Base-by-base conservation (phyloP, 2,329 filamentous ascomycete species). In the Trichophyton equinum region DNA sequence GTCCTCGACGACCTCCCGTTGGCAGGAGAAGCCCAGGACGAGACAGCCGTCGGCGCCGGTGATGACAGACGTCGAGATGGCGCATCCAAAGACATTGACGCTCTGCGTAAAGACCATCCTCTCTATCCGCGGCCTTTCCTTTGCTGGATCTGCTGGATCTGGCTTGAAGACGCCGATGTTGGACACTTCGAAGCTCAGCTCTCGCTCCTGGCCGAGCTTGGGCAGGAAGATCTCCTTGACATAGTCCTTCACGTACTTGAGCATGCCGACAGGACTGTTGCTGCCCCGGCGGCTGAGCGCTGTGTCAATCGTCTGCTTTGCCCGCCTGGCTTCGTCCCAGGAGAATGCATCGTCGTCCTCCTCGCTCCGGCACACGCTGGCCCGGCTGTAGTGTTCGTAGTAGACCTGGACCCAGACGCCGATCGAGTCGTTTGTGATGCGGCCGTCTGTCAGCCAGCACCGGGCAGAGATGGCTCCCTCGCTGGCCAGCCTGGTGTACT, bases 31-130 rank as follows among this genome's bases (percentile, higher is more conserved):
- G 1, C 68, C 70, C 20, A 79, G 33, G 7, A 70, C 67, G 64
- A 77, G 67, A 63, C 73, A 74, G 1, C 74, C 75, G 69, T 80
- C 76, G 3, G 70, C 71, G 13, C 78, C 78, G 0, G 76, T 77
- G 13, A 75, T 69, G 59, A 71, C 70, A 46, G 72, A 77, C 5
- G 77, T 67, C 13, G 68, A 68, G 47, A 79, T 63, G 3, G 74
- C 73, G 30, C 68, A 66, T 0, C 75, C 73, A 2, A 71, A 68
- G 1, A 74, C 72, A 64, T 70, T 73, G 2, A 71, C 69, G 63
- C 73, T 74, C 64, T 80, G 77, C 25, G 76, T 77, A 60, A 80
- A 79, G 3, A 76, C 62, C 65, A 78, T 72, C 2, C 74, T 70
- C 1, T 72, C 72, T 30, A 78, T 70, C 18, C 62, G 65, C 1